Evolutionary conservation across 2,329 filamentous ascomycete genomes (phyloP), one percentile per base, ranked within the genome.

Genomic region (Penicillium glabrum): DNA sequence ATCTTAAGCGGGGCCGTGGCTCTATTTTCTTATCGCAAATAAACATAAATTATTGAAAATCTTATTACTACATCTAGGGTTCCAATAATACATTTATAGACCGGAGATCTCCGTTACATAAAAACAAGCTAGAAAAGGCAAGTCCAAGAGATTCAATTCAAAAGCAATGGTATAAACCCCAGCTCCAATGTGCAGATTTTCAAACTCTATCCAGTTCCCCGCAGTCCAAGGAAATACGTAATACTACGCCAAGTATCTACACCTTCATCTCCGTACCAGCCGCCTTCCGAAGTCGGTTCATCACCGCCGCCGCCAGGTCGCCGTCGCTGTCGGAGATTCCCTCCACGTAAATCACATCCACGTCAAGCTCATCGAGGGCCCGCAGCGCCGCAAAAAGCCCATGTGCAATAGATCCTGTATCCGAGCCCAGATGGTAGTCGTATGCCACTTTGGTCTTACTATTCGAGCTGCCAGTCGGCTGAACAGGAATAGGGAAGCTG

Each of bases 341-440:
- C 72, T 99, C 95, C 11, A 98, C 91, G 65, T 93, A 90, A 51
- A 99, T 97, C 21, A 89, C 81, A 69, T 95, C 87, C 4, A 91
- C 91, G 29, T 86, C 84, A 60, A 86, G 82, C 67, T 87, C 85
- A 72, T 99, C 95, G 61, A 99, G 82, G 64, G 93, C 90, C 52
- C 95, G 83, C 53, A 99, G 79, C 1, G 91, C 90, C 13, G 91
- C 90, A 72, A 99, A 99, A 14, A 99, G 79, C 0, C 90, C 90
- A 65, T 93, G 86, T 1, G 95, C 93, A 65, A 99, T 92, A 31
- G 84, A 84, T 63, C 85, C 84, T 0, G 86, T 87, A 45, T 89
- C 84, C 16, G 76, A 77, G 1, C 93, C 93, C 14, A 99, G 80
- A 57, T 86, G 78, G 46, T 96, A 85, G 66, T 96, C 90, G 66